Percentiles rank a stretch among this genome's conserved stretches.
Evolutionary conservation across 345 rosid species (phyloP).

Genomic region (Clarkia xantiana): DNA sequence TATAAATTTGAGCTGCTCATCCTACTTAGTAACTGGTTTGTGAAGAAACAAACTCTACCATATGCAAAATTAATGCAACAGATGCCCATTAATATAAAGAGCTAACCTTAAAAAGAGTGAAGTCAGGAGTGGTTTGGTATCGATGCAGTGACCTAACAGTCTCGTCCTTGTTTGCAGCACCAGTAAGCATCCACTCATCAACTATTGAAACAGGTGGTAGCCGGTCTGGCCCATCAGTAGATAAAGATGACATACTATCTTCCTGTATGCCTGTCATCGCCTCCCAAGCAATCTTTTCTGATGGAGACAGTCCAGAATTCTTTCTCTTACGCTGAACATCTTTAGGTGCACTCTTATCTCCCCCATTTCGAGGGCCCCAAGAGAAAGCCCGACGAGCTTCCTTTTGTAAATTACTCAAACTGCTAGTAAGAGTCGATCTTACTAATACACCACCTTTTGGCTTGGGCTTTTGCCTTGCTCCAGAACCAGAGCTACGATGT

Average conservation of each 20-base stretch:
- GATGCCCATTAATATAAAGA: conserved; percentile 1
- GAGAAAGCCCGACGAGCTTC: conserved; percentile 96
- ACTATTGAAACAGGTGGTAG: conserved; percentile 76
- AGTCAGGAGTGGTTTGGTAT: conserved; percentile 90
- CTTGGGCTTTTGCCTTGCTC: conserved; percentile 54
- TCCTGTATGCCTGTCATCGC: conserved; percentile 93
- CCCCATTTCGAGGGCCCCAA: conserved; percentile 84
- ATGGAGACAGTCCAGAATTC: conserved; percentile 60
- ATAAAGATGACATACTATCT: conserved; percentile 45
- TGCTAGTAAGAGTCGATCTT: conserved; percentile 61
- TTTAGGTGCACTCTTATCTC: conserved; percentile 56
- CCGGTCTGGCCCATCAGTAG: conserved; percentile 70
- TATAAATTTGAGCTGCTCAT: too few relatives aligned
- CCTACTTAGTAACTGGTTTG: too few relatives aligned
- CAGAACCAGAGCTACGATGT: conserved; percentile 66
- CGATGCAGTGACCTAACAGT: conserved; percentile 71
- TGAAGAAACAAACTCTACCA: too few relatives aligned
- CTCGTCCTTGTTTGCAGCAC: conserved; percentile 64
- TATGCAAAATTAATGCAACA: too few relatives aligned
- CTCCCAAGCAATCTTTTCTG: conserved; percentile 92
- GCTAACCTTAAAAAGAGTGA: conserved; percentile 77
- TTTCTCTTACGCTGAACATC: conserved; percentile 82
- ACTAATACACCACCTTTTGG: conserved; percentile 38
- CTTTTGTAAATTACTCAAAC: conserved; percentile 82
- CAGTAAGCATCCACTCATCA: conserved; percentile 94